A percentile compares a stretch with the other conserved stretches of the same genome.
Evolutionary conservation across 495 filamentous ascomycete genomes (phyloP).

Genomic region (Talaromyces adpressus): DNA sequence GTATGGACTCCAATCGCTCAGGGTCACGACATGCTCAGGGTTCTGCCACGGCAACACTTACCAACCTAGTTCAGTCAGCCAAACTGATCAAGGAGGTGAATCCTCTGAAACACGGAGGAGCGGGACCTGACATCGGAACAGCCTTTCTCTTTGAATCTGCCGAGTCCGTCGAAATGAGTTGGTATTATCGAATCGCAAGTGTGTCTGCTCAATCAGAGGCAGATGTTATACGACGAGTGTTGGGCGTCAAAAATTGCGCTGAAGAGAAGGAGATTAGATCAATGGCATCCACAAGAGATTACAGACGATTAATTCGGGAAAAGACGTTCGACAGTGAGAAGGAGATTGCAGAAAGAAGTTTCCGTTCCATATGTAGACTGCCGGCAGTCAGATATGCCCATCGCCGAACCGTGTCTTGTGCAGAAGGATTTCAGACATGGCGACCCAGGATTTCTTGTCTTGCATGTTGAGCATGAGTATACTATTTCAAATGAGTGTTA

Average conservation of each 20-base stretch:
- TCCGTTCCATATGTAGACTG: neutral
- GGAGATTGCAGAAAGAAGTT: neutral
- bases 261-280: neutral
- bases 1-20: neutral
- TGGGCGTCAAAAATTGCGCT: neutral
- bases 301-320: neutral
- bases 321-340: neutral
- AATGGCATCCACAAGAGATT: neutral
- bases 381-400: neutral
- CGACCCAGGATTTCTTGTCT: conserved; percentile 1
- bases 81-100: conserved; percentile 44
- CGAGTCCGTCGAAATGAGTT: conserved; percentile 39
- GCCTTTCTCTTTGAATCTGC: conserved; percentile 71
- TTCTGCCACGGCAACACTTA: conserved; percentile 13
- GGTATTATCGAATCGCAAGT: conserved; percentile 80
- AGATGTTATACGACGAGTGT: conserved; percentile 1
- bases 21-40: neutral
- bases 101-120: conserved; percentile 59
- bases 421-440: neutral
- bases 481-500: neutral
- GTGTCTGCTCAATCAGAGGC: conserved; percentile 76
- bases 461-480: neutral
- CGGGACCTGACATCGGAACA: conserved; percentile 62
- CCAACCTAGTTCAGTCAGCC: conserved; percentile 50
- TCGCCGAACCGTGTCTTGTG: neutral